A percentile compares a stretch with the other conserved stretches of the same genome.
Evolutionary conservation across 345 rosid genomes (phyloP).

Genomic region (Excoecaria cochinchinensis): DNA sequence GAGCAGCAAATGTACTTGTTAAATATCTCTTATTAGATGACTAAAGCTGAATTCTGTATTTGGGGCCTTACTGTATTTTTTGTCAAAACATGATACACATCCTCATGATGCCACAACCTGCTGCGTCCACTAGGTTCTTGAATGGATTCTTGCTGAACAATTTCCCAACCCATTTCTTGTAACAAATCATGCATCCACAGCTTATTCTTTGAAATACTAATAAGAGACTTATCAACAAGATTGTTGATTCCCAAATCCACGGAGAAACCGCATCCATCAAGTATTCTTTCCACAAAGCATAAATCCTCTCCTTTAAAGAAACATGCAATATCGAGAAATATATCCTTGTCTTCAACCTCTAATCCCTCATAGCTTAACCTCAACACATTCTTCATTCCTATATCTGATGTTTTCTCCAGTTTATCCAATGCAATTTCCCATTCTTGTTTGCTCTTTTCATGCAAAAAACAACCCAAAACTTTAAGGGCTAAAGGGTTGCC

Average conservation of each 20-base stretch:
- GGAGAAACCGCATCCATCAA: background rate
- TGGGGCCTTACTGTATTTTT: background rate
- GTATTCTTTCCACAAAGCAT: background rate
- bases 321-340: slow-evolving; percentile 25
- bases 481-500: slow-evolving; percentile 14
- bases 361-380: slow-evolving; percentile 10
- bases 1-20: background rate
- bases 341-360: slow-evolving; percentile 2
- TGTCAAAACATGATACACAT: slow-evolving; percentile 2
- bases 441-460: background rate
- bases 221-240: slow-evolving; percentile 4
- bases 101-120: slow-evolving; percentile 6
- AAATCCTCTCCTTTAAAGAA: slow-evolving; percentile 7
- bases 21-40: too few species aligned
- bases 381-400: background rate
- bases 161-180: slow-evolving; percentile 18
- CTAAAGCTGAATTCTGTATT: too few species aligned
- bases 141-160: background rate
- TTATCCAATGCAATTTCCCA: slow-evolving; percentile 7
- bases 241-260: background rate
- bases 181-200: slow-evolving; percentile 12
- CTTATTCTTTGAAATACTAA: slow-evolving; percentile 1
- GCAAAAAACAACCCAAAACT: slow-evolving; percentile 5
- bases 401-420: background rate
- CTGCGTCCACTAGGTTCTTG: slow-evolving; percentile 4